These are phyloP conservation scores for Pseudognaphalium luteoalbum DNA, from an alignment of 129 eudicot genomes.

Conservation along the genomic window DNA sequence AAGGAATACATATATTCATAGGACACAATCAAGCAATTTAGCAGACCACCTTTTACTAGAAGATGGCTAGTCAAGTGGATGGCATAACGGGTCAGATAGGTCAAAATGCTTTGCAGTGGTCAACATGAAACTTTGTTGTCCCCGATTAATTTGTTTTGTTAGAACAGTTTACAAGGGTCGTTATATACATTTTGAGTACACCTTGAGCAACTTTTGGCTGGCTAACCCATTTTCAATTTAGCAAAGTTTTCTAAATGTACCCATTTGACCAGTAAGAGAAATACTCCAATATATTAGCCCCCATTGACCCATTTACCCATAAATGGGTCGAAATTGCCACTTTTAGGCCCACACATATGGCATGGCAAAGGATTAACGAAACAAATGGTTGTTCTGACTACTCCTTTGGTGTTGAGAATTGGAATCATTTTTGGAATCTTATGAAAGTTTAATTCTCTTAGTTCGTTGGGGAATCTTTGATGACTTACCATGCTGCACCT, in stretches of 20 bases:
- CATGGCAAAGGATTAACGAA: background rate
- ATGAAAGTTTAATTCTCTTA: background rate
- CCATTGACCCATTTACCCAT: background rate
- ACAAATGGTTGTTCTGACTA: background rate
- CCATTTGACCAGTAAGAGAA: background rate
- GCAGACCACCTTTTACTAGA: background rate
- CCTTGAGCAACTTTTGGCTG: background rate
- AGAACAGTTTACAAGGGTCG: background rate
- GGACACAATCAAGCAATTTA: background rate
- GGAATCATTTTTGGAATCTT: background rate
- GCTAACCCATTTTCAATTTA: background rate
- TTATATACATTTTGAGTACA: background rate
- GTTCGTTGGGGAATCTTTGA: background rate
- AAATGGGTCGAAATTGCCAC: background rate
- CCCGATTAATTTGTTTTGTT: too few relatives aligned
- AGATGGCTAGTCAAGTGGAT: background rate
- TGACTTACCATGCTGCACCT: conserved; percentile 72
- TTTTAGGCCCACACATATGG: background rate
- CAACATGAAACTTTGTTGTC: too few relatives aligned
- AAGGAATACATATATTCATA: background rate
- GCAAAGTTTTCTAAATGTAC: too few relatives aligned
- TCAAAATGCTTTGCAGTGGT: too few relatives aligned
- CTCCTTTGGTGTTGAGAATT: background rate
- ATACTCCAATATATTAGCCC: background rate
- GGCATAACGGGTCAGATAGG: background rate